Evolutionary conservation across 2,329 filamentous ascomycete species (phyloP).

Genomic region (Diaporthe australafricana): DNA sequence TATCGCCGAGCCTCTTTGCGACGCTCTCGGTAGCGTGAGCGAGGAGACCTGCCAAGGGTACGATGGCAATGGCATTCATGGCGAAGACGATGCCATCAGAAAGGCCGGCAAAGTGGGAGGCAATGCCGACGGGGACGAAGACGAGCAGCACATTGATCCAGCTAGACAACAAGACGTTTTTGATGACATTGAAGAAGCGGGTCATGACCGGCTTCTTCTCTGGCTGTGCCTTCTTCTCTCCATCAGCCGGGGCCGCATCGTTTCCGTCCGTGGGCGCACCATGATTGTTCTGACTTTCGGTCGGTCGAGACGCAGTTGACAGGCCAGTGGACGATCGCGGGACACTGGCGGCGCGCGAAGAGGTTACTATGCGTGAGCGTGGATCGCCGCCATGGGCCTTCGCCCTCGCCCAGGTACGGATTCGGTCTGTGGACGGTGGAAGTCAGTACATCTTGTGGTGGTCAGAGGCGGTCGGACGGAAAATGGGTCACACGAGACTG

Average conservation of each 20-base stretch:
- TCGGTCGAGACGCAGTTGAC: constrained; percentile 4
- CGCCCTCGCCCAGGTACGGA: constrained; percentile 45
- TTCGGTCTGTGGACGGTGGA: constrained; percentile 40
- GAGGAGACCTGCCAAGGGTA: constrained; percentile 68
- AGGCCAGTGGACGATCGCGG: constrained; percentile 26
- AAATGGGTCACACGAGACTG: background rate
- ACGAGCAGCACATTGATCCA: constrained; percentile 75
- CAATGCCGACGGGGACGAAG: constrained; percentile 78
- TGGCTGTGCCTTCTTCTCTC: constrained; percentile 27
- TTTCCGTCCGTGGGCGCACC: background rate
- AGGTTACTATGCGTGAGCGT: constrained; percentile 37
- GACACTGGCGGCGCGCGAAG: constrained; percentile 26
- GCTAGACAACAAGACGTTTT: constrained; percentile 69
- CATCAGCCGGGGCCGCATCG: constrained; percentile 13
- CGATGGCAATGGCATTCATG: constrained; percentile 70
- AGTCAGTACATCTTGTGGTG: constrained; percentile 14
- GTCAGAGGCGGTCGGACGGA: background rate
- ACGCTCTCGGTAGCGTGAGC: constrained; percentile 71
- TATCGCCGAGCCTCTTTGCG: constrained; percentile 67
- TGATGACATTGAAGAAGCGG: constrained; percentile 57
- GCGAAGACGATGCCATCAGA: constrained; percentile 64
- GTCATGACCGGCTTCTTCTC: constrained; percentile 39
- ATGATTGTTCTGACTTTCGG: constrained; percentile 8
- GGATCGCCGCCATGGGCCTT: constrained; percentile 44
- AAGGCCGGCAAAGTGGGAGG: constrained; percentile 55